These are phyloP conservation scores for Sclerotinia spermophila DNA, from an alignment of 2,329 filamentous ascomycete species.

Conservation along the genomic window DNA sequence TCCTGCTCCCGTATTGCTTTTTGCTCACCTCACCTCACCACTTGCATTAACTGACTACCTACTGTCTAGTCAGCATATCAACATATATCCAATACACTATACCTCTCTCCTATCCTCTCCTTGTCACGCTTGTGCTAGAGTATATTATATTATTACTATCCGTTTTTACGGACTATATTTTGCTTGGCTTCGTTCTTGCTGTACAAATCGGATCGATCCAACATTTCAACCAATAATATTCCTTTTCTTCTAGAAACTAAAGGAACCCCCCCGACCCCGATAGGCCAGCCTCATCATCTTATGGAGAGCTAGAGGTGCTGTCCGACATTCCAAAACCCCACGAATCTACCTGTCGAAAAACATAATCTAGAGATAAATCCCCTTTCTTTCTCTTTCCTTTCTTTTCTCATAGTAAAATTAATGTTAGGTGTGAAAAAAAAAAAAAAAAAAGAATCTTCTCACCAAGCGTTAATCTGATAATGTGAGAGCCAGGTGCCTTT, in stretches of 20 bases:
- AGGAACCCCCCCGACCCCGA: background rate
- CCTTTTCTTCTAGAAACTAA: background rate
- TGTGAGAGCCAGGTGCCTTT: constrained; percentile 33
- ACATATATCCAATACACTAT: background rate
- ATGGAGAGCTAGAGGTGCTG: constrained; percentile 4
- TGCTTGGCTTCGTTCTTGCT: constrained; percentile 3
- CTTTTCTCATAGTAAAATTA: background rate
- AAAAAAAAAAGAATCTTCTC: background rate
- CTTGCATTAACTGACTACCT: background rate
- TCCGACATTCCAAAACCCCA: constrained; percentile 18
- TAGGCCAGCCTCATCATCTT: constrained; percentile 16
- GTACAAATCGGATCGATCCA: constrained; percentile 8
- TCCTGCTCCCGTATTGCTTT: background rate
- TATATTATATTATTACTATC: background rate
- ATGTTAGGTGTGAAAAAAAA: background rate
- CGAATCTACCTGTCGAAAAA: constrained; percentile 14
- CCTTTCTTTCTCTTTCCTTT: background rate
- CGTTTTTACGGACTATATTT: background rate
- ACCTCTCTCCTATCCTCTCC: background rate
- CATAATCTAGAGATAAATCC: background rate
- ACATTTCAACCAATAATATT: background rate
- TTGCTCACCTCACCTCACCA: background rate
- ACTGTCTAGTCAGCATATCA: background rate
- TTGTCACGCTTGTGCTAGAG: too few relatives aligned
- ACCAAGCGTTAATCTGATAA: constrained; percentile 21